These are phyloP conservation scores for Arthrobotrys entomopaga DNA, from an alignment of 2,329 filamentous ascomycete species.

Conservation along the genomic window DNA sequence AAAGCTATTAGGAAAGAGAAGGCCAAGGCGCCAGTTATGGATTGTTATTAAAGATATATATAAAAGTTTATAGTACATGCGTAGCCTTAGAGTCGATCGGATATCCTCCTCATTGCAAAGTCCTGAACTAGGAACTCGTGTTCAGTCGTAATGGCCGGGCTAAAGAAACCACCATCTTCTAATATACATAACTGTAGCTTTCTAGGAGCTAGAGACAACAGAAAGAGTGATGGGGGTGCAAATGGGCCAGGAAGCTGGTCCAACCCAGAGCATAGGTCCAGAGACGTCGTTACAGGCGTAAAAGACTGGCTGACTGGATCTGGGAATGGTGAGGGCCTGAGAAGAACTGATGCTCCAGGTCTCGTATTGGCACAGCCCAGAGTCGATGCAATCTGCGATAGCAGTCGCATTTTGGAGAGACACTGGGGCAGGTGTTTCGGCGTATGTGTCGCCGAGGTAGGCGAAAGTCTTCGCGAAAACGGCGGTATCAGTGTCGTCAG, in stretches of 20 bases:
- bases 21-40: no score
- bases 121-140: not conserved
- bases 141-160: not conserved
- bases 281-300: constrained; percentile 20
- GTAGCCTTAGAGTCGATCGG: constrained; percentile 19
- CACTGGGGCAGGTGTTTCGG: constrained; percentile 26
- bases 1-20: no score
- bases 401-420: constrained; percentile 23
- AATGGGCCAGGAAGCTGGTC: constrained; percentile 16
- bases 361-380: constrained; percentile 25
- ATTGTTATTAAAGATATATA: constrained; percentile 27
- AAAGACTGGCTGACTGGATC: constrained; percentile 23
- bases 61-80: constrained; percentile 35
- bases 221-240: constrained; percentile 22
- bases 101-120: constrained; percentile 16
- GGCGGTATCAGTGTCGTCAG: constrained; percentile 6
- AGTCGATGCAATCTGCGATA: constrained; percentile 17
- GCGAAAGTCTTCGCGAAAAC: constrained; percentile 36
- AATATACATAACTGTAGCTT: not conserved
- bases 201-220: not conserved
- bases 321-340: constrained; percentile 11
- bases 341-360: constrained; percentile 19
- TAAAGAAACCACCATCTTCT: not conserved
- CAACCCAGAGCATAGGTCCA: constrained; percentile 17
- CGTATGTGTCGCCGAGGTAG: constrained; percentile 9